These are phyloP conservation scores for Baudoinia panamericana DNA, from an alignment of 495 filamentous ascomycete genomes.

Conservation along the genomic window DNA sequence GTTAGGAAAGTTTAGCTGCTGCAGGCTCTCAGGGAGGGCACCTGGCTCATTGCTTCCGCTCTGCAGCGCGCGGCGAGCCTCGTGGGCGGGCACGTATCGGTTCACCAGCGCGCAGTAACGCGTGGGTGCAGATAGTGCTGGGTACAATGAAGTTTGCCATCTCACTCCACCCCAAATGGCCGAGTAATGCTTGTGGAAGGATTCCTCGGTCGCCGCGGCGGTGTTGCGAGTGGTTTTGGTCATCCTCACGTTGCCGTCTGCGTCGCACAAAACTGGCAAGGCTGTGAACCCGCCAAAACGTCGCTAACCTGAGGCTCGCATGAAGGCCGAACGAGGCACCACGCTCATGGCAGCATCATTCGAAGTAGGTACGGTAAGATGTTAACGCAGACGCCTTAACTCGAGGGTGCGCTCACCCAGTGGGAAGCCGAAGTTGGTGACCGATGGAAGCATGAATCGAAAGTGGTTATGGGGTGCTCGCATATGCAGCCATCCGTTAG, in stretches of 20 bases:
- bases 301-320: no score
- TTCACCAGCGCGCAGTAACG: slow-evolving; percentile 12
- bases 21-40: not conserved
- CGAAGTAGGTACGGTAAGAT: no score
- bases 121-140: slow-evolving; percentile 7
- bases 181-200: slow-evolving; percentile 14
- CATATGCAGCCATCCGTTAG: no score
- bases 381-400: no score
- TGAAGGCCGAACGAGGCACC: no score
- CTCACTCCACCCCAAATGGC: slow-evolving; percentile 15
- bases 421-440: no score
- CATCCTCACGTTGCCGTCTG: slow-evolving; percentile 5
- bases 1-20: slow-evolving; percentile 4
- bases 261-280: no score
- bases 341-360: no score
- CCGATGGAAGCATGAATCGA: no score
- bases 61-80: not conserved
- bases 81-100: slow-evolving; percentile 2
- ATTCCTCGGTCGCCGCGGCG: slow-evolving; percentile 8
- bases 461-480: no score
- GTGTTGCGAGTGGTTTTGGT: slow-evolving; percentile 15
- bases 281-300: no score
- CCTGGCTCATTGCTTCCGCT: slow-evolving; percentile 1
- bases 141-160: slow-evolving; percentile 12
- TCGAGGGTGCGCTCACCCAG: no score